Base-by-base conservation (phyloP, 805 yeast species). In the Starmerella geochares region DNA sequence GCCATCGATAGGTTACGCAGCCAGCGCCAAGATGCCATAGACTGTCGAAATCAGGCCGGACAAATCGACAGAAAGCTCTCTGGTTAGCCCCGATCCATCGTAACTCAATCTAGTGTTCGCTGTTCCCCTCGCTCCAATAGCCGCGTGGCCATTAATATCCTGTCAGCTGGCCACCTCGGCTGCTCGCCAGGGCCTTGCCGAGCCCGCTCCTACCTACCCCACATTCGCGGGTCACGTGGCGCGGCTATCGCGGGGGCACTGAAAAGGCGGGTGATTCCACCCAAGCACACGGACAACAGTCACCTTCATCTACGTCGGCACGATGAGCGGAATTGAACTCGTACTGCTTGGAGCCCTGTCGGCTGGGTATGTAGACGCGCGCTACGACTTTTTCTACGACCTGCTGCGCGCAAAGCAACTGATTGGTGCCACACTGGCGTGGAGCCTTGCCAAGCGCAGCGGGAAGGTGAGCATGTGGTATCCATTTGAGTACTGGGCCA, bases 401-500 rank as follows among this genome's bases (percentile, higher is more conserved):
- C 8, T 59, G 23, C 20, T 36, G 8, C 41, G 49, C 5, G 44
- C 46, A 20, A 28, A 44, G 46, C 49, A 47, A n/a, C 47, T 52
- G n/a, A 29, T 49, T 16, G 23, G 46, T 13, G 49, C 51, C 13
- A 42, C 27, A 11, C 13, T 55, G 20, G 9, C 11, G 5, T 36
- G 50, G 45, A 21, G 14, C 10, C n/a, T 50, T 7, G 54, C 56
- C 14, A 33, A 37, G 23, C 31, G 42, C 9, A 49, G 50, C 14
- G 60, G 59, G 20, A 38, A 48, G 36, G 62, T 80, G 47, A 79
- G 80, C 58, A 74, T 75, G 58, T 86, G 92, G 87, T 81, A 84
- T 62, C 56, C 67, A 16, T 78, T 86, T 57, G 94, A 83, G 57
- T 55, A 66, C 24, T 65, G 74, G n/a, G 87, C 73, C 3, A 49